A percentile compares a stretch with the other conserved stretches of the same genome.
phyloP scores from a whole-genome alignment of 1,284 basidiomycete species.

The Kwoniella shivajii region DNA sequence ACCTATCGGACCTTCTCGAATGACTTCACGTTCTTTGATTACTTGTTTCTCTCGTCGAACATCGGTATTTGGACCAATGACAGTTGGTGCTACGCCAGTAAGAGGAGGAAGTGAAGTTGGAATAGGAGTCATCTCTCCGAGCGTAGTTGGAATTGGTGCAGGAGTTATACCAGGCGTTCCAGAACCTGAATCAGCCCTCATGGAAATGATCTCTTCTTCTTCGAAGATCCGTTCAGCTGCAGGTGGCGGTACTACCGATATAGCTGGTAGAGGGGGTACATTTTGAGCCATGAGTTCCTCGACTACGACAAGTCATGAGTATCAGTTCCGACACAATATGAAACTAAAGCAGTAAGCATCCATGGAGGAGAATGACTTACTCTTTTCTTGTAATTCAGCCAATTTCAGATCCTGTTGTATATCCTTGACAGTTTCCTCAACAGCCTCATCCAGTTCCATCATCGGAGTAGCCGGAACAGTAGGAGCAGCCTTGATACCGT shows the following conservation, averaged over 20 bases:
- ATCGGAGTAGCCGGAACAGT: constrained; percentile 21
- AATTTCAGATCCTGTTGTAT: constrained; percentile 44
- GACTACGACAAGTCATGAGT: constrained; percentile 22
- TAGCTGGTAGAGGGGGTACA: constrained; percentile 3
- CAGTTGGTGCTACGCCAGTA: constrained; percentile 2
- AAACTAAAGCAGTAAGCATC: not conserved
- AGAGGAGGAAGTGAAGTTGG: constrained; percentile 5
- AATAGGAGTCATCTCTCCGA: not conserved
- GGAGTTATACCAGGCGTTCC: constrained; percentile 7
- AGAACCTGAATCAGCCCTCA: constrained; percentile 14
- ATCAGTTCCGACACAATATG: too few species aligned
- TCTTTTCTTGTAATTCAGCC: constrained; percentile 42
- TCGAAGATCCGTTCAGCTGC: constrained; percentile 12
- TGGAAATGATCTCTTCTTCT: constrained; percentile 19
- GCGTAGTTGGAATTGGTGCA: constrained; percentile 6
- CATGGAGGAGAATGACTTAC: constrained; percentile 24
- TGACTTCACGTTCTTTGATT: constrained; percentile 38
- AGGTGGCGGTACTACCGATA: not conserved
- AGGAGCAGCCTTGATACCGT: constrained; percentile 43
- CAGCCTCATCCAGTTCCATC: constrained; percentile 21
- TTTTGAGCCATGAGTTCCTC: constrained; percentile 38
- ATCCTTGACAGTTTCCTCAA: constrained; percentile 33
- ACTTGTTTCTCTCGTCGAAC: constrained; percentile 34
- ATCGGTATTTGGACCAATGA: constrained; percentile 24
- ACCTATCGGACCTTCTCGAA: constrained; percentile 30